These are phyloP conservation scores for Clavispora asparagi DNA, from an alignment of 805 yeast genomes.

Conservation along the genomic window DNA sequence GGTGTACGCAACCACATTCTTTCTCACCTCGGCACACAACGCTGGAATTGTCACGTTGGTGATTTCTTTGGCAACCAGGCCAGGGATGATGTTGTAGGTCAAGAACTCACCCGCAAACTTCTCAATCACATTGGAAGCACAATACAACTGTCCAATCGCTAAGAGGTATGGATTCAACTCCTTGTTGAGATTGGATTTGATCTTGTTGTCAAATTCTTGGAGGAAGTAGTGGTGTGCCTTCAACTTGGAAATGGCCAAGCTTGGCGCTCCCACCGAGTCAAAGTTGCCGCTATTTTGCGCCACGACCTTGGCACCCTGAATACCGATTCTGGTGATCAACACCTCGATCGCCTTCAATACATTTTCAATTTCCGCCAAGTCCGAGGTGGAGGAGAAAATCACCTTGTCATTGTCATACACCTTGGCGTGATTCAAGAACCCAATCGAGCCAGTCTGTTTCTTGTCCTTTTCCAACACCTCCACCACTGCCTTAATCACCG, in stretches of 20 bases:
- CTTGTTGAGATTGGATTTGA: conserved; percentile 7
- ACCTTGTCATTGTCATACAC: conserved; percentile 10
- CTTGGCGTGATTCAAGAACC: conserved; percentile 15
- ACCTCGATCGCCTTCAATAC: conserved; percentile 14
- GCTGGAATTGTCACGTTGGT: conserved; percentile 13
- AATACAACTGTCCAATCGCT: conserved; percentile 15
- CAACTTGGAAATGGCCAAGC: conserved; percentile 16
- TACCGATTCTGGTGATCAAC: conserved; percentile 16
- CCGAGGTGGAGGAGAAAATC: conserved; percentile 6
- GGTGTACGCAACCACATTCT: conserved; percentile 14
- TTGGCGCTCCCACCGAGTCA: conserved; percentile 16
- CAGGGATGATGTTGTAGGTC: conserved; percentile 11
- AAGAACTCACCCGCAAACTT: conserved; percentile 16
- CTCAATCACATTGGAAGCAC: conserved; percentile 14
- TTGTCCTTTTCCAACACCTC: conserved; percentile 11
- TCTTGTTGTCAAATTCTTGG: conserved; percentile 9
- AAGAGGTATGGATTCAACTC: conserved; percentile 12
- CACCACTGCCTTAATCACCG: conserved; percentile 12
- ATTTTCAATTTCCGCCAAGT: conserved; percentile 10
- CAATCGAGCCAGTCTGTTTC: conserved; percentile 12
- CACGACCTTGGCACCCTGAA: conserved; percentile 13
- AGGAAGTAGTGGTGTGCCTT: conserved; percentile 18
- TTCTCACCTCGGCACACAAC: conserved; percentile 14
- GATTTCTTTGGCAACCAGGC: conserved; percentile 12
- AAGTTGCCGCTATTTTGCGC: conserved; percentile 13